Conservation (phyloP, 495 filamentous ascomycete species). For the Chaetomium cochliodes region DNA sequence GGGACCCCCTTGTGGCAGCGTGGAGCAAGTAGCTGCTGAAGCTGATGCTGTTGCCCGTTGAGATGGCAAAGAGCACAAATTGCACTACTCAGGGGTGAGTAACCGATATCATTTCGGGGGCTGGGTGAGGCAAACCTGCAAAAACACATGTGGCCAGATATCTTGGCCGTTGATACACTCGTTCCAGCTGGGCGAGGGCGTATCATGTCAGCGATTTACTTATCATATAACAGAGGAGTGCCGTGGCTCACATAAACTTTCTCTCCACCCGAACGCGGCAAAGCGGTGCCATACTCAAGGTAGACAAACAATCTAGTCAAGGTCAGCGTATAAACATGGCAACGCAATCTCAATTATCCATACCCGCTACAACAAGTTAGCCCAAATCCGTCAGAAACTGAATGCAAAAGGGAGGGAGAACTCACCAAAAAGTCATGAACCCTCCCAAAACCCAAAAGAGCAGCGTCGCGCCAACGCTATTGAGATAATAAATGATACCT, state of each 20-base stretch:
- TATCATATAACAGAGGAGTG: neutral
- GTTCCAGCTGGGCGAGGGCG: slow-evolving; percentile 28
- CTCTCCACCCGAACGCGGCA: slow-evolving; percentile 38
- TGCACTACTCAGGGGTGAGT: slow-evolving; percentile 30
- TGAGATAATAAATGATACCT: slow-evolving; percentile 28
- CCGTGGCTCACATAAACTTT: slow-evolving; percentile 36
- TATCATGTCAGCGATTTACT: neutral
- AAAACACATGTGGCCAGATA: slow-evolving; percentile 41
- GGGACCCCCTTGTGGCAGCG: slow-evolving; percentile 20
- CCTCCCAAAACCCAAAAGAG: slow-evolving; percentile 38
- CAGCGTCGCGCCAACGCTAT: slow-evolving; percentile 37
- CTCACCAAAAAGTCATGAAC: slow-evolving; percentile 38
- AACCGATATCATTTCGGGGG: neutral
- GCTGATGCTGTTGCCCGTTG: slow-evolving; percentile 35
- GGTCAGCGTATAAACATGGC: slow-evolving; percentile 8
- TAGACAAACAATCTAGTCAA: slow-evolving; percentile 36
- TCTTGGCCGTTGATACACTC: slow-evolving; percentile 36
- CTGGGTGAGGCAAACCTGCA: slow-evolving; percentile 23
- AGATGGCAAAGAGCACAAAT: slow-evolving; percentile 42
- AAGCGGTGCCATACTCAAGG: slow-evolving; percentile 38
- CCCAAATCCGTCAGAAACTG: neutral
- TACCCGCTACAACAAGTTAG: slow-evolving; percentile 27
- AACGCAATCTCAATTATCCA: neutral
- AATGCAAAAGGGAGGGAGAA: neutral
- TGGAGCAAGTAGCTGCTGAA: slow-evolving; percentile 38